These are phyloP conservation scores for Rubia yunnanensis DNA, from an alignment of 257 asterid species.

Conservation along the genomic window DNA sequence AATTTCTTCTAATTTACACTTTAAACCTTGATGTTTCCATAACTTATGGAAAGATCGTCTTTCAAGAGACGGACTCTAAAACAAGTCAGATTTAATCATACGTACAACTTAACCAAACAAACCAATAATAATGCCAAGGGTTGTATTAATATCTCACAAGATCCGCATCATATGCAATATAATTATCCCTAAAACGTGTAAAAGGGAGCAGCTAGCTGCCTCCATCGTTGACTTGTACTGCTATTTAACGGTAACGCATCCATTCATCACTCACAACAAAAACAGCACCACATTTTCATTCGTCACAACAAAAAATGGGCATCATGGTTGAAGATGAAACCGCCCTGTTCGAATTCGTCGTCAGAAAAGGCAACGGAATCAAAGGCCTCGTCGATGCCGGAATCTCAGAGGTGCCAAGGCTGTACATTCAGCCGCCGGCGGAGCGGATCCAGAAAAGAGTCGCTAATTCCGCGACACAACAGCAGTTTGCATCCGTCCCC, in stretches of 20 bases:
- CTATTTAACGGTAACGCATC: not conserved
- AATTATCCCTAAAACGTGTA: not conserved
- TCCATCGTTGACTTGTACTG: not conserved
- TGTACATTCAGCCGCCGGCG: not conserved
- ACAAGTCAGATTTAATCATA: no score
- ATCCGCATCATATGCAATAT: no score
- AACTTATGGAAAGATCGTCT: no score
- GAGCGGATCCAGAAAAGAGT: not conserved
- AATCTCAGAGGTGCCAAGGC: not conserved
- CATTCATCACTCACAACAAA: not conserved
- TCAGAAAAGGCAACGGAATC: not conserved
- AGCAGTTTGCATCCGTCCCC: not conserved
- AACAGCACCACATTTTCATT: not conserved
- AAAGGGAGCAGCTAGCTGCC: not conserved
- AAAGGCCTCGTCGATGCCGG: not conserved
- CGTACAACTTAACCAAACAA: no score
- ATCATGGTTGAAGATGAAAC: not conserved
- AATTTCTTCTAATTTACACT: no score
- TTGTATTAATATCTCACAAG: no score
- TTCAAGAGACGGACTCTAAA: no score
- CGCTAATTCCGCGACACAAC: not conserved
- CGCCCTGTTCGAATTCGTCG: not conserved
- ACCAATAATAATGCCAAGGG: no score
- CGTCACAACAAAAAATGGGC: not conserved
- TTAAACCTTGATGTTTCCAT: no score